Conservation (phyloP, 208 protist species). For the Porcisia deanei region DNA sequence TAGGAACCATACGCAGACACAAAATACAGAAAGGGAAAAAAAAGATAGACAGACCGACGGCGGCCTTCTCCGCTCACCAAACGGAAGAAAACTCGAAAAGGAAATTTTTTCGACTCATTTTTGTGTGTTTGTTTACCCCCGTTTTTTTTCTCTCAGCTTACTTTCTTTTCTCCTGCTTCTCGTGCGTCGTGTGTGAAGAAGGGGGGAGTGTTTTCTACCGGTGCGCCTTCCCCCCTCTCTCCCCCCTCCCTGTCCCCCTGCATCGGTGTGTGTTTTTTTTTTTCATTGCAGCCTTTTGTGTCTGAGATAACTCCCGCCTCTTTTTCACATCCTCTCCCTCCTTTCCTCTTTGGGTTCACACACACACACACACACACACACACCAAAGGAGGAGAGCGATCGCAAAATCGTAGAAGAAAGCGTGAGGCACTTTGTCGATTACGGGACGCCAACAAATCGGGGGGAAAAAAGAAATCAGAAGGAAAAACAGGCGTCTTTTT, state of each 20-base stretch:
- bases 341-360: not conserved
- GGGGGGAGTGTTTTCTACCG: no score
- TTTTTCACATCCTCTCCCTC: not conserved
- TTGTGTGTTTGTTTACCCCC: not conserved
- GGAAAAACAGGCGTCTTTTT: not conserved
- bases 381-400: not conserved
- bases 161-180: not conserved
- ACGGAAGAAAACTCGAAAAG: not conserved
- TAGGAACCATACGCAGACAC: no score
- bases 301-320: not conserved
- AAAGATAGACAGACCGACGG: no score
- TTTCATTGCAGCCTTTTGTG: not conserved
- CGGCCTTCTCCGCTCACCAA: no score
- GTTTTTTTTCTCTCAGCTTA: not conserved
- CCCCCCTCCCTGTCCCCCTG: not conserved
- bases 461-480: conserved; percentile 2
- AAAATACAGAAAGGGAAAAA: no score
- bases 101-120: not conserved
- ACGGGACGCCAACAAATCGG: conserved; percentile 5
- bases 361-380: not conserved
- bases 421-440: not conserved
- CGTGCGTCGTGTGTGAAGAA: no score
- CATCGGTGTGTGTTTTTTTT: not conserved
- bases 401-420: not conserved
- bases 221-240: no score